phyloP scores from a whole-genome alignment of 1,139 yeast genomes.

The Hansenula sp. region DNA sequence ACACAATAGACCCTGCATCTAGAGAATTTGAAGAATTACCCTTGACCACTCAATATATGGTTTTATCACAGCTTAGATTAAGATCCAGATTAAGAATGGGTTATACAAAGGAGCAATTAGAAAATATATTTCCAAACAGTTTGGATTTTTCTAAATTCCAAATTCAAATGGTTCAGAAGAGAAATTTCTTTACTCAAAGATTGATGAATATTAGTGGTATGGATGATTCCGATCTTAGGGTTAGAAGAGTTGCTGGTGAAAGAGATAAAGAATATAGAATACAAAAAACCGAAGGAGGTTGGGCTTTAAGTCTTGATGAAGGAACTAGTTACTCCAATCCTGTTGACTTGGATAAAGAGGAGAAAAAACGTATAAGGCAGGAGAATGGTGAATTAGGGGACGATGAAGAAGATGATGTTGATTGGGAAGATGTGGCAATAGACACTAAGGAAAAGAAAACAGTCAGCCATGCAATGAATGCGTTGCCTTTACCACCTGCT shows the following conservation, averaged over 20 bases:
- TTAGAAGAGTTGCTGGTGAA: constrained; percentile 78
- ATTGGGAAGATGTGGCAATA: constrained; percentile 60
- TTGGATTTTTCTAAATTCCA: constrained; percentile 93
- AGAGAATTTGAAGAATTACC: constrained; percentile 64
- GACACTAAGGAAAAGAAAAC: constrained; percentile 20
- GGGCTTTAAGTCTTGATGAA: constrained; percentile 62
- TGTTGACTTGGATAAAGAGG: constrained; percentile 33
- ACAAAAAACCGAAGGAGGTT: constrained; percentile 76
- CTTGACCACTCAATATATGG: constrained; percentile 80
- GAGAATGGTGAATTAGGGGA: constrained; percentile 25
- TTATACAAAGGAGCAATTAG: constrained; percentile 79
- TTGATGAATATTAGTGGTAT: constrained; percentile 82
- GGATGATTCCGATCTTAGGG: constrained; percentile 51
- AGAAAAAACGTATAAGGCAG: constrained; percentile 17
- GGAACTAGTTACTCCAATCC: constrained; percentile 39
- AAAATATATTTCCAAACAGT: constrained; percentile 73
- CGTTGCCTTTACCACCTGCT: constrained; percentile 30
- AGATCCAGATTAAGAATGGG: constrained; percentile 95
- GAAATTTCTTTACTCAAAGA: constrained; percentile 86
- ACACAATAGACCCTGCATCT: constrained; percentile 66
- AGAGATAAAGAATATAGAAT: constrained; percentile 73
- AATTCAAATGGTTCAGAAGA: constrained; percentile 84
- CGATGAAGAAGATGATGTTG: constrained; percentile 38
- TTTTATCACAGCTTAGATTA: constrained; percentile 74
- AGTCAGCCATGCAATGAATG: constrained; percentile 33